These are phyloP conservation scores for Barnettozyma pratensis DNA, from an alignment of 805 yeast species.

Conservation along the genomic window DNA sequence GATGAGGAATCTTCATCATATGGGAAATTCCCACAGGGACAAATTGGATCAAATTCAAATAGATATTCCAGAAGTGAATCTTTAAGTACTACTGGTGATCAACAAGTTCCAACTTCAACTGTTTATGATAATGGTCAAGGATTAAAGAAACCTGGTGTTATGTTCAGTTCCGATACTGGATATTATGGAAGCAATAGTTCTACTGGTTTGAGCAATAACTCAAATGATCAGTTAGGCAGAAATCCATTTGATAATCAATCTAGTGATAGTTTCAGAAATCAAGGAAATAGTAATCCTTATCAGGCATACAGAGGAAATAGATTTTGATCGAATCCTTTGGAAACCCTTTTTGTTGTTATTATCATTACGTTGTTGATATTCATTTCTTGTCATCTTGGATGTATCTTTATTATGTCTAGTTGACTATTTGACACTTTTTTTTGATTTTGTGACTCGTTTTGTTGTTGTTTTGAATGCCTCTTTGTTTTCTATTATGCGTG, in stretches of 20 bases:
- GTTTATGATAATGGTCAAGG: slow-evolving; percentile 1
- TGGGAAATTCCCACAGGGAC: slow-evolving; percentile 1
- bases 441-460: neutral
- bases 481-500: too few species aligned
- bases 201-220: neutral
- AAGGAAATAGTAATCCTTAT: neutral
- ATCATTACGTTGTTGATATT: too few species aligned
- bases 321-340: neutral
- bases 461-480: too few species aligned
- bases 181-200: slow-evolving; percentile 1
- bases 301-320: slow-evolving; percentile 6
- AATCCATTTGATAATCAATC: slow-evolving; percentile 5
- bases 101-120: slow-evolving; percentile 6
- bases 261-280: neutral
- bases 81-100: neutral
- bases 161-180: slow-evolving; percentile 4
- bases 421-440: neutral
- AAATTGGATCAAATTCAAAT: neutral
- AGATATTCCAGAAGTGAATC: slow-evolving; percentile 5
- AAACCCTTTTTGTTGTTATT: too few species aligned
- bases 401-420: too few species aligned
- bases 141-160: slow-evolving; percentile 7
- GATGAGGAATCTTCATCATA: slow-evolving; percentile 8
- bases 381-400: too few species aligned
- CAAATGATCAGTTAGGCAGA: neutral